These are phyloP conservation scores for Quercus rubra DNA, from an alignment of 306 rosid genomes.

Conservation along the genomic window DNA sequence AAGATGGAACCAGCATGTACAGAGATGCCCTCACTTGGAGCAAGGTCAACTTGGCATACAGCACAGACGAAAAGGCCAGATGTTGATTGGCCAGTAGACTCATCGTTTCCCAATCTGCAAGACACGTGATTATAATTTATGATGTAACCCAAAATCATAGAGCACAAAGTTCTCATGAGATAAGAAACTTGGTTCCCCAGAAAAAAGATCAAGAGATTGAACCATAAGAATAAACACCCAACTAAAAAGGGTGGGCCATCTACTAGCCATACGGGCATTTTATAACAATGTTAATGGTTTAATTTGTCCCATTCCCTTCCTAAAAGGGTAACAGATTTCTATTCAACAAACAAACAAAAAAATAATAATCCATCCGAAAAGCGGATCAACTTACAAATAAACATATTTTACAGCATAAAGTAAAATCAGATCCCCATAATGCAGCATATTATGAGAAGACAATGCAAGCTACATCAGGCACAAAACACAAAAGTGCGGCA, in stretches of 20 bases:
- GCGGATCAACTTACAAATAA: no score
- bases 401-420: no score
- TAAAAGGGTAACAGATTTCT: no score
- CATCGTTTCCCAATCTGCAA: constrained; percentile 81
- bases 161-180: neutral
- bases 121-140: constrained; percentile 2
- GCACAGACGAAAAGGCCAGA: constrained; percentile 84
- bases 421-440: no score
- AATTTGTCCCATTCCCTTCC: no score
- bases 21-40: constrained; percentile 86
- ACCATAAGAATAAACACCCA: neutral
- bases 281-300: no score
- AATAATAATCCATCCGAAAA: no score
- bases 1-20: constrained; percentile 92
- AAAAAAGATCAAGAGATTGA: neutral
- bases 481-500: no score
- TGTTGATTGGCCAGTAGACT: constrained; percentile 60
- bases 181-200: neutral
- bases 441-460: no score
- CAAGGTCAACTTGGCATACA: constrained; percentile 89
- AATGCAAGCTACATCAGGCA: no score
- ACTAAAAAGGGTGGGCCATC: neutral
- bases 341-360: no score
- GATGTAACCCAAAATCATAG: neutral
- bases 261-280: no score